A percentile compares a stretch with the other conserved stretches of the same genome.
phyloP scores from a whole-genome alignment of 2,329 filamentous ascomycete species.

The Alternaria arborescens region DNA sequence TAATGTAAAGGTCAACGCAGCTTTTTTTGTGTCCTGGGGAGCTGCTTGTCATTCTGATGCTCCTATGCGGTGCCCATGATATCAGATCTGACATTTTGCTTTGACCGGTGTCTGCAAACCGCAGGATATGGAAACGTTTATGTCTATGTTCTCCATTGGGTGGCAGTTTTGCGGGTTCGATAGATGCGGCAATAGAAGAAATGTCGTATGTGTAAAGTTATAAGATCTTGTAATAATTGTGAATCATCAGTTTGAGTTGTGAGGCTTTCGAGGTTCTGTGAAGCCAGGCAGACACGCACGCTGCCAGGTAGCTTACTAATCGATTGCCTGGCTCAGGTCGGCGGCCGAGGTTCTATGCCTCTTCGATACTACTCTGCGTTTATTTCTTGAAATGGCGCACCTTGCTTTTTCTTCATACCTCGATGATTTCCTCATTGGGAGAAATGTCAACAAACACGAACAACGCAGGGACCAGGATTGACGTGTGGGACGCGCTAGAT shows the following conservation, averaged over 20 bases:
- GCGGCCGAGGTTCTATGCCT: not conserved
- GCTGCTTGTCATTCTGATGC: not conserved
- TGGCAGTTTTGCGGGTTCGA: not conserved
- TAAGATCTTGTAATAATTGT: not conserved
- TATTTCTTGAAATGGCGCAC: not conserved
- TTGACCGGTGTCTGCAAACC: not conserved
- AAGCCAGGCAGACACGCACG: not conserved
- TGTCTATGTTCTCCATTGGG: not conserved
- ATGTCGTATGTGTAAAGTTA: not conserved
- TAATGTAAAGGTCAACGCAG: not conserved
- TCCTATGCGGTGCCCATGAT: not conserved
- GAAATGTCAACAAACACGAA: not conserved
- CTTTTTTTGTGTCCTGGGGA: not conserved
- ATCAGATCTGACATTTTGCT: not conserved
- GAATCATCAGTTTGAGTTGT: not conserved
- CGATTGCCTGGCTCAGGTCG: not conserved
- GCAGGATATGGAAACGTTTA: not conserved
- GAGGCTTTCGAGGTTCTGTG: not conserved
- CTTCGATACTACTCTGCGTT: not conserved
- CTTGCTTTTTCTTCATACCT: not conserved
- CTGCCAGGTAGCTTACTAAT: not conserved
- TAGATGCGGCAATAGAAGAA: not conserved
- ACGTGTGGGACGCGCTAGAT: conserved; percentile 2
- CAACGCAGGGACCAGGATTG: conserved; percentile 6
- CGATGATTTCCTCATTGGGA: not conserved